Base-by-base conservation (phyloP, 345 rosid genomes). In the Hibiscus syriacus region DNA sequence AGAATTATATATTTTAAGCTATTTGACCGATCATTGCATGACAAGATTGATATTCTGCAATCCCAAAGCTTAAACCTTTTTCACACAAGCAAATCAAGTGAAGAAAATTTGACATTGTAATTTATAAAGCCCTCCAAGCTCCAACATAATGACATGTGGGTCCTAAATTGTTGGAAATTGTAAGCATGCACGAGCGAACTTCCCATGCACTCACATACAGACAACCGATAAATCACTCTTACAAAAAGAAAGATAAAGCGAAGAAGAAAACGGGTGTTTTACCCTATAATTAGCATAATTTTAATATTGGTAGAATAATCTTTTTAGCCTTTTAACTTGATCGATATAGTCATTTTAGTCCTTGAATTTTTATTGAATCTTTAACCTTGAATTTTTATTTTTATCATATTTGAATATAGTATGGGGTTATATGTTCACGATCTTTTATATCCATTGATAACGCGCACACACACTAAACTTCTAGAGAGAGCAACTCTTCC, bases 161-260 rank as follows among this genome's bases (percentile, higher is more conserved):
- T 61, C 70, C 41, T 50, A 38, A 16, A 10, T 16, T 73, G 56
- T 53, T 53, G 68, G 76, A 29, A 73, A 46, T 67, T 66, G 45
- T 2, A 46, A 45, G 30, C 57, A 23, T 53, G 66, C 38, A 43
- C 8, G 54, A 17, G n/a, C 29, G 41, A 29, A 27, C 55, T 46
- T 27, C 9, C 68, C 55, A 48, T 64, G 68, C 68, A 64, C 56
- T 8, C 25, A 9, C 38, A 25, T 10, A 58, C 4, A 9, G 55
- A 59, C 64, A 36, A 59, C 2, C 4, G n/a, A 19, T 60, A 22
- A 60, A 60, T 16, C 54, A 45, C 53, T 64, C 54, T 56, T 56
- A 55, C 38, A 26, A 45, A 53, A 54, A 55, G 69, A 68, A 65
- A 4, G 2, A 17, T 6, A 17, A 2, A n/a, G n/a, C n/a, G n/a